A percentile compares a stretch with the other conserved stretches of the same genome.
Conservation (phyloP, 2,329 filamentous ascomycete genomes). For the Triangularia verruculosa region DNA sequence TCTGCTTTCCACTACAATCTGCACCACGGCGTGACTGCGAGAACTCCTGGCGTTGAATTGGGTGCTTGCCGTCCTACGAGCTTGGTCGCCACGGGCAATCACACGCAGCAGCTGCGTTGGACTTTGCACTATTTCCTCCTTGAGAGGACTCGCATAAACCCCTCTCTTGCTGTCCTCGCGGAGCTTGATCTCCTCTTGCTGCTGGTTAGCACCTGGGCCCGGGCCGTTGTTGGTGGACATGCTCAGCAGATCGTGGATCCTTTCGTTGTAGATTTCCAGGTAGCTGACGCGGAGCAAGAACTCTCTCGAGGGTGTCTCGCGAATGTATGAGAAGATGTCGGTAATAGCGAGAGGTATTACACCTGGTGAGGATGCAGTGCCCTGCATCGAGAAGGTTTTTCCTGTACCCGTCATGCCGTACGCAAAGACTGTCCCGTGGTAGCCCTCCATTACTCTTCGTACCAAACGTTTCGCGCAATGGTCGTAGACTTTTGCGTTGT, state of each 20-base stretch:
- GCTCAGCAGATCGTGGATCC: constrained; percentile 87
- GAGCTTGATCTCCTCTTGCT: constrained; percentile 92
- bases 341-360: constrained; percentile 97
- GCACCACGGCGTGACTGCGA: constrained; percentile 95
- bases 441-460: constrained; percentile 96
- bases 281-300: constrained; percentile 96
- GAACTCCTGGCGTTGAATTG: constrained; percentile 97
- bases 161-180: constrained; percentile 94
- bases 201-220: constrained; percentile 51
- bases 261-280: constrained; percentile 98
- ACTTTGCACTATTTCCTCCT: constrained; percentile 98
- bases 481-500: constrained; percentile 94
- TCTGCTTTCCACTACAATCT: constrained; percentile 96
- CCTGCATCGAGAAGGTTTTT: constrained; percentile 99
- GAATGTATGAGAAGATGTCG: constrained; percentile 98
- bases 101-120: constrained; percentile 92
- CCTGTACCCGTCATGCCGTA: constrained; percentile 99
- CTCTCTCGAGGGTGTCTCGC: constrained; percentile 90
- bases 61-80: constrained; percentile 85
- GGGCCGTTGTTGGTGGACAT: constrained; percentile 60
- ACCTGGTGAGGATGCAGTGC: constrained; percentile 89
- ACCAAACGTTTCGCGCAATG: constrained; percentile 90
- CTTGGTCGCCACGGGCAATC: constrained; percentile 90
- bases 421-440: constrained; percentile 96
- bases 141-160: constrained; percentile 92